These are phyloP conservation scores for Lentinula novae-zelandiae DNA, from an alignment of 1,284 basidiomycete species.

Conservation along the genomic window DNA sequence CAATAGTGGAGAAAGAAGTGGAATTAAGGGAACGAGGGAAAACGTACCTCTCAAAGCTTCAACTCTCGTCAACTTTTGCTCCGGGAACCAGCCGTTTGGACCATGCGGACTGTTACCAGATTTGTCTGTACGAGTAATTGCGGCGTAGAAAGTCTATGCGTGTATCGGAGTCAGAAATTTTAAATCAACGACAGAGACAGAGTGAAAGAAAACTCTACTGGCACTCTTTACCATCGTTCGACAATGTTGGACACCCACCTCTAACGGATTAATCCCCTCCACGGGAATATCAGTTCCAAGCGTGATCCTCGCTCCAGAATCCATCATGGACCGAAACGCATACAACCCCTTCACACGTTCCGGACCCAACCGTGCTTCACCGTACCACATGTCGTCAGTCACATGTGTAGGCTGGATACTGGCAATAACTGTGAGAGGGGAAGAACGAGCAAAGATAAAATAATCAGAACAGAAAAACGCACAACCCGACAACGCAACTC, in stretches of 20 bases:
- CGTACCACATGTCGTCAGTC: slow-evolving; percentile 92
- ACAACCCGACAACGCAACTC: slow-evolving; percentile 16
- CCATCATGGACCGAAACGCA: slow-evolving; percentile 10
- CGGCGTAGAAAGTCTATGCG: slow-evolving; percentile 77
- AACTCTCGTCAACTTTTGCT: slow-evolving; percentile 22
- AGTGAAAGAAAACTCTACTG: neutral
- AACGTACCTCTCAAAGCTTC: slow-evolving; percentile 37
- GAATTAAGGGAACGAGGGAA: slow-evolving; percentile 27
- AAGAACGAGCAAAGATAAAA: neutral
- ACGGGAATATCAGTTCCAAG: slow-evolving; percentile 30
- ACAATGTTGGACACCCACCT: slow-evolving; percentile 20
- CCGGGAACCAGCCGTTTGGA: slow-evolving; percentile 58
- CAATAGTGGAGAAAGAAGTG: neutral
- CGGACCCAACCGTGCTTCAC: slow-evolving; percentile 59
- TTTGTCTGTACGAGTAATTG: slow-evolving; percentile 67
- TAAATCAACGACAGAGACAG: neutral
- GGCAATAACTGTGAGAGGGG: slow-evolving; percentile 61
- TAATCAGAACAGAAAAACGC: neutral
- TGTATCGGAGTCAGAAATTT: neutral
- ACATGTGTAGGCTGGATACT: slow-evolving; percentile 94
- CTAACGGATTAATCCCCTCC: slow-evolving; percentile 77
- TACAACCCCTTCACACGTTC: slow-evolving; percentile 5
- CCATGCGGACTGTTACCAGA: slow-evolving; percentile 83
- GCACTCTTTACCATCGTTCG: too few relatives aligned
- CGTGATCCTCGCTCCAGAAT: slow-evolving; percentile 8